Conservation (phyloP, 805 yeast species). For the Yarrowia osloensis region DNA sequence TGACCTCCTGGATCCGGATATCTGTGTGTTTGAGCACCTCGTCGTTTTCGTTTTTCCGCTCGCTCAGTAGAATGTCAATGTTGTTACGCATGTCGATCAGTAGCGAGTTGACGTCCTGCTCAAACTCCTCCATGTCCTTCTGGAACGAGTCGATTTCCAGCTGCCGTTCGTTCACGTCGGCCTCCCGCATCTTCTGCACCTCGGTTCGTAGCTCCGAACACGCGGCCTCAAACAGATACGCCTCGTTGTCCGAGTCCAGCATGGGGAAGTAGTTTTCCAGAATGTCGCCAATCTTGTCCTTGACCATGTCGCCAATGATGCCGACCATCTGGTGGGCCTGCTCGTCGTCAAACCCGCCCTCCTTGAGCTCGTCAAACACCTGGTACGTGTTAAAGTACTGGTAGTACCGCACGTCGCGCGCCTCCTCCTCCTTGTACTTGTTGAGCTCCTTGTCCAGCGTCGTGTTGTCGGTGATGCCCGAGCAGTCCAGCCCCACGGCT, state of each 20-base stretch:
- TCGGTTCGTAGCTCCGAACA: constrained; percentile 83
- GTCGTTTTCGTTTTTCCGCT: constrained; percentile 83
- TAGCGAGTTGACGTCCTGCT: constrained; percentile 72
- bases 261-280: constrained; percentile 45
- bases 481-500: constrained; percentile 5
- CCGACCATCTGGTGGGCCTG: constrained; percentile 64
- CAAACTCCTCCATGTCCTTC: constrained; percentile 67
- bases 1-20: constrained; percentile 74
- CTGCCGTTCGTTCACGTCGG: constrained; percentile 65
- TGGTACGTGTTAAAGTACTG: constrained; percentile 61
- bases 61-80: constrained; percentile 78
- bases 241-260: constrained; percentile 82
- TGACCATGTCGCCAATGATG: constrained; percentile 45
- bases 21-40: constrained; percentile 67
- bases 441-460: constrained; percentile 3
- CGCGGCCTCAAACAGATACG: constrained; percentile 87
- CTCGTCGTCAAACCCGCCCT: constrained; percentile 58
- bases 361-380: constrained; percentile 54
- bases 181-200: constrained; percentile 68
- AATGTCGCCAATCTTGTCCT: constrained; percentile 42
- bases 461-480: neutral
- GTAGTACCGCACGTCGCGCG: constrained; percentile 30
- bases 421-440: constrained; percentile 29
- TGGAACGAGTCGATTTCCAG: constrained; percentile 68
- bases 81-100: constrained; percentile 68